Evolutionary conservation across 768 basidiomycete genomes (phyloP), one percentile per base, ranked within the genome.

Genomic region (Galerina marginata): DNA sequence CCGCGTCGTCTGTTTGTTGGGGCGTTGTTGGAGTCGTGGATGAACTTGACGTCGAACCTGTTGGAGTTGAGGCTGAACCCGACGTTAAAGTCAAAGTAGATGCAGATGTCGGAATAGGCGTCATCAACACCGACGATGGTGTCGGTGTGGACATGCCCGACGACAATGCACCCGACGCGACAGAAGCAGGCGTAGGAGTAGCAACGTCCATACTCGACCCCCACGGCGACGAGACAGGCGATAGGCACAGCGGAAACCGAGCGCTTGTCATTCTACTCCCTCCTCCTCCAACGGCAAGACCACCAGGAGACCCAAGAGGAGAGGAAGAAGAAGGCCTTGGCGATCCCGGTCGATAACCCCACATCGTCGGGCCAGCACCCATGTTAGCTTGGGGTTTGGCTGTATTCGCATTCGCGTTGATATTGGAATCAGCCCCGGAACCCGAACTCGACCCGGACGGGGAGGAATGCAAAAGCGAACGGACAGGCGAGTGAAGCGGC

Each of bases 1-100:
- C 61, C 10, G 73, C 71, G 16, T 77, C 79, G 45, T 66, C 67
- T 16, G 61, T 60, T 20, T 66, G 63, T 20, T 50, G 48, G 9
- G 62, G 16, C 10, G 51, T 37, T 3, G 38, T 16, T 37, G 11
- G 50, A 15, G 57, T 46, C 20, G 20, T 20, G 20, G 20, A 20
- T 47, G 52, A 20, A 20, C 20, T 9, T 20, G 20, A 20, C 20
- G n/a, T 20, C 20, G 20, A 20, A 20, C 20, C 20, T 20, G 44
- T 29, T 14, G 58, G 29, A 6, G 37, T n/a, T 42, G 43, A 29
- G 11, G 45, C 39, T 29, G 33, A 14, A 44, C 6, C 38, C 10
- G 20, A 45, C 3, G 56, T 9, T 20, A 20, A 20, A 20, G 20
- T 20, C 20, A 20, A 20, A 5, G 29, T 33, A 5, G 29, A 7